Evolutionary conservation across 1,139 yeast species (phyloP).

Genomic region (Scheffersomyces lignicola): DNA sequence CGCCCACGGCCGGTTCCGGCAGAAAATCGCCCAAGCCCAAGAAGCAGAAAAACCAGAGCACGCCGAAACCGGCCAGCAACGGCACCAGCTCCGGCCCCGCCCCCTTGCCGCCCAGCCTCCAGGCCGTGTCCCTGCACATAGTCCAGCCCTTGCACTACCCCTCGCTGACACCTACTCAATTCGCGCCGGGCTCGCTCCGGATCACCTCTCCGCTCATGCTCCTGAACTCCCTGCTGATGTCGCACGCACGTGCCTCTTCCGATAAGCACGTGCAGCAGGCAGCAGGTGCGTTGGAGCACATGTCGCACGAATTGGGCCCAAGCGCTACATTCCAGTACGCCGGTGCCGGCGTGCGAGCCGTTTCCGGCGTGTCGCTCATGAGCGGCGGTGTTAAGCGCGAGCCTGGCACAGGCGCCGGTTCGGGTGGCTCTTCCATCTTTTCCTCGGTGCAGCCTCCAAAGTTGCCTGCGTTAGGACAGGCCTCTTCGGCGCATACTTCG

Average conservation of each 20-base stretch:
- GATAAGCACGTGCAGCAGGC: conserved; percentile 32
- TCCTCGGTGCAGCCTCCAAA: conserved; percentile 18
- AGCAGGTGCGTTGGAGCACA: conserved; percentile 64
- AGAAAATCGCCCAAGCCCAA: conserved; percentile 36
- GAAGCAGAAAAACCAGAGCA: conserved; percentile 19
- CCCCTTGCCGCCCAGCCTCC: conserved; percentile 20
- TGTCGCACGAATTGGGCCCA: conserved; percentile 50
- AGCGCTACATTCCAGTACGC: conserved; percentile 39
- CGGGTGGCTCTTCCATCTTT: conserved; percentile 10
- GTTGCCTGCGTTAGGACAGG: conserved; percentile 19
- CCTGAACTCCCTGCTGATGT: conserved; percentile 43
- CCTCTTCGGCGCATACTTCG: conserved; percentile 16
- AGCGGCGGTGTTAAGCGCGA: conserved; percentile 8
- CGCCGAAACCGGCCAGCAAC: conserved; percentile 19
- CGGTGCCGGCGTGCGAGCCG: conserved; percentile 6
- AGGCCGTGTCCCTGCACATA: conserved; percentile 37
- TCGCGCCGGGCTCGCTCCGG: conserved; percentile 62
- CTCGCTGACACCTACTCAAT: conserved; percentile 67
- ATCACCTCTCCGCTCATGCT: conserved; percentile 66
- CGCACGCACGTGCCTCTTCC: conserved; percentile 30
- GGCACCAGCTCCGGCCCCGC: conserved; percentile 8
- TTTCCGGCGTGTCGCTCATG: conserved; percentile 33
- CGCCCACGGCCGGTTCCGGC: too few relatives aligned
- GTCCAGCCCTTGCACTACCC: conserved; percentile 66
- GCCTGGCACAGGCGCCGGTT: conserved; percentile 1